Conservation (phyloP, 164 flowering plant species). For the Nymphaea colorata region DNA sequence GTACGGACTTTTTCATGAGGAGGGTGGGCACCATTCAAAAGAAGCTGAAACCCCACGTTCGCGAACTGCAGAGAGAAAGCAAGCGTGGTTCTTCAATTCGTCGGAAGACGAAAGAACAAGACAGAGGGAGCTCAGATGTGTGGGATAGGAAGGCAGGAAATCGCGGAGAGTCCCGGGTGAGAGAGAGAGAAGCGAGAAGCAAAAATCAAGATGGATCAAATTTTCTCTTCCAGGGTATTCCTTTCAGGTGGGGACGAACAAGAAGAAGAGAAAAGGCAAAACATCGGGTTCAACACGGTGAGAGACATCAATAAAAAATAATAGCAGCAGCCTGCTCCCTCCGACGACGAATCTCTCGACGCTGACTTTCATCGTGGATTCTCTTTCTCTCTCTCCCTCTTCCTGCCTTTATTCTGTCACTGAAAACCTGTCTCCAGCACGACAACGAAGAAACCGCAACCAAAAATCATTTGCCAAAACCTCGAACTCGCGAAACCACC, state of each 20-base stretch:
- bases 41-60: background rate
- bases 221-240: no score
- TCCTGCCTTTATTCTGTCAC: no score
- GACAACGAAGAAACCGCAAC: background rate
- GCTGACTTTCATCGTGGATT: slow-evolving; percentile 1
- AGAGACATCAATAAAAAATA: slow-evolving; percentile 4
- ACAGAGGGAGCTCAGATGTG: background rate
- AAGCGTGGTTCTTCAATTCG: background rate
- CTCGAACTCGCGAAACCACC: background rate
- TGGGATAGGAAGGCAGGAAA: background rate
- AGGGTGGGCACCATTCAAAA: background rate
- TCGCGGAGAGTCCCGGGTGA: background rate
- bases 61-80: background rate
- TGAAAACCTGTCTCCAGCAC: background rate
- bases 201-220: no score
- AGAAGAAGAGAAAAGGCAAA: slow-evolving; percentile 31
- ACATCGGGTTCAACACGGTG: slow-evolving; percentile 17
- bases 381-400: slow-evolving; percentile 4
- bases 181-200: no score
- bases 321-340: background rate
- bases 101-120: background rate
- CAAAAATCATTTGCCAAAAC: no score
- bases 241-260: slow-evolving; percentile 34
- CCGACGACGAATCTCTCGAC: background rate
- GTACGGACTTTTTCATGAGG: background rate